These are phyloP conservation scores for Candida caryicola DNA, from an alignment of 805 yeast species.

Conservation along the genomic window DNA sequence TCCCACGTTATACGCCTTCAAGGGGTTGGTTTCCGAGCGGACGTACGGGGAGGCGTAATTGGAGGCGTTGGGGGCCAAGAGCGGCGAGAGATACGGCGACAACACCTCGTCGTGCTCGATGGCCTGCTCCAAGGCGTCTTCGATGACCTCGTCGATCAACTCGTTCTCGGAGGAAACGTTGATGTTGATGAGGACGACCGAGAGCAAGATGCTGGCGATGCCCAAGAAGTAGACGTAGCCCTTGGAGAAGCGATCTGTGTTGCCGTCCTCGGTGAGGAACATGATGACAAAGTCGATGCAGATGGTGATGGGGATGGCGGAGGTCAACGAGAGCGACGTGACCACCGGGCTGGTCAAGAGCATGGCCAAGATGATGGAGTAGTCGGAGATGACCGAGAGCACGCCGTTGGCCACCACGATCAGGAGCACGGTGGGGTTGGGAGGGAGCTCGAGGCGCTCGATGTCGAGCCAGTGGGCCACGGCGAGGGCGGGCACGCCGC, in stretches of 20 bases:
- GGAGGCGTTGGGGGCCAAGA: conserved; percentile 18
- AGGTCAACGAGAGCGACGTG: conserved; percentile 49
- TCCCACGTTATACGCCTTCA: conserved; percentile 8
- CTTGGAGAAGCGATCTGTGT: conserved; percentile 15
- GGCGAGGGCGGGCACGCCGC: conserved; percentile 39
- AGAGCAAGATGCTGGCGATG: conserved; percentile 43
- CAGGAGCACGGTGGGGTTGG: conserved; percentile 28
- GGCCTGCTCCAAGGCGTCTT: conserved; percentile 47
- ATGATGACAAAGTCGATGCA: conserved; percentile 44
- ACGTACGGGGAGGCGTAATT: conserved; percentile 6
- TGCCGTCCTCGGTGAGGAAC: conserved; percentile 18
- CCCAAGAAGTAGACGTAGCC: conserved; percentile 43
- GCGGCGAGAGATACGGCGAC: conserved; percentile 48
- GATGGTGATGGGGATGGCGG: conserved; percentile 52
- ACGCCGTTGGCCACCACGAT: conserved; percentile 42
- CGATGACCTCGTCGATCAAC: conserved; percentile 45
- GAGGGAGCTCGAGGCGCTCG: conserved; percentile 44
- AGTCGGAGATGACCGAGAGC: conserved; percentile 49
- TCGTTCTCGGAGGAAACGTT: conserved; percentile 44
- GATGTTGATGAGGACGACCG: conserved; percentile 47
- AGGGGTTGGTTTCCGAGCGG: not conserved
- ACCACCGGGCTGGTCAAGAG: conserved; percentile 53
- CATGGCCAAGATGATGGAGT: conserved; percentile 48
- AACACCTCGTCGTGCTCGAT: conserved; percentile 44
- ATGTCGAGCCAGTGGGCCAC: conserved; percentile 35